phyloP scores from a whole-genome alignment of 495 filamentous ascomycete species.

The Aspergillus bertholletiae region DNA sequence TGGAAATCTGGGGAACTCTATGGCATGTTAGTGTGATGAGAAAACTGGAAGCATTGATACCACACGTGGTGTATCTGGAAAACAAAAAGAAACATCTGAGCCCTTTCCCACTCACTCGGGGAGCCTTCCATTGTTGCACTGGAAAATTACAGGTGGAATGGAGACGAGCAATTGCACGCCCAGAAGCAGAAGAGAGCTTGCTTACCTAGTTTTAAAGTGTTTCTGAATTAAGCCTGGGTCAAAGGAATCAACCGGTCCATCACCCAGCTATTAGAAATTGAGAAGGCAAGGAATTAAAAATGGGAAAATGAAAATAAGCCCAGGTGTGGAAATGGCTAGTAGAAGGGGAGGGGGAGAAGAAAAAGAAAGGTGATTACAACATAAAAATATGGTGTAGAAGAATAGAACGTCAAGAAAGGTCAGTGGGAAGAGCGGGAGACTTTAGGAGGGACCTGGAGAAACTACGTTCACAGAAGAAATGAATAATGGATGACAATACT shows the following conservation, averaged over 20 bases:
- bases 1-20: not conserved
- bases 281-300: not conserved
- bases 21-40: not conserved
- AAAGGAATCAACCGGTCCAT: constrained; percentile 5
- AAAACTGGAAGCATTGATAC: not conserved
- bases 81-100: too few relatives aligned
- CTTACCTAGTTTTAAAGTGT: not conserved
- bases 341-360: not conserved
- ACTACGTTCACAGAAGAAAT: not conserved
- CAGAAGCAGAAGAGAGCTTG: not conserved
- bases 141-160: not conserved
- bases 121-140: not conserved
- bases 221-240: not conserved
- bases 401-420: not conserved
- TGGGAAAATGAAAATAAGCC: not conserved
- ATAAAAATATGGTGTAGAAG: constrained; percentile 9
- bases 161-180: not conserved
- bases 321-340: not conserved
- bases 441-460: not conserved
- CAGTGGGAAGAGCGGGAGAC: not conserved
- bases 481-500: not conserved
- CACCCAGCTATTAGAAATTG: not conserved
- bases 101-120: too few relatives aligned
- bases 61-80: too few relatives aligned
- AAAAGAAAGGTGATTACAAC: constrained; percentile 1